Percentiles rank a stretch among this genome's conserved stretches.
Evolutionary conservation across 371 early-diverging fungal species (phyloP).

Genomic region (Umbelopsis sp.): DNA sequence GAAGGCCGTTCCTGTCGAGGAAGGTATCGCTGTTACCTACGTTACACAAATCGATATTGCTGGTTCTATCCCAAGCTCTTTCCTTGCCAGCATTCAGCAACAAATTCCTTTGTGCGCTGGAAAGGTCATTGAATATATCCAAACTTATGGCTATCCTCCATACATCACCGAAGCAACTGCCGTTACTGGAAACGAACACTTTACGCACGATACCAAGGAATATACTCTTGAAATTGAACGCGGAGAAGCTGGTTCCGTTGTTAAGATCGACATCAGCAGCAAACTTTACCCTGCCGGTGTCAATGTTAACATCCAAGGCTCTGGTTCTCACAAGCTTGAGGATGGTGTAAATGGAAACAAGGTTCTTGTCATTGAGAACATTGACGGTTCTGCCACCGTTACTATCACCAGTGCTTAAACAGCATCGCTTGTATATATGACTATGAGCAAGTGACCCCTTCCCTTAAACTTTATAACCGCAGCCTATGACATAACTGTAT

Average conservation of each 20-base stretch:
- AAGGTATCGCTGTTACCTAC: conserved; percentile 43
- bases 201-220: conserved; percentile 35
- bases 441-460: background rate
- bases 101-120: conserved; percentile 54
- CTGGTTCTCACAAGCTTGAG: conserved; percentile 21
- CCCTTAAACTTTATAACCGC: background rate
- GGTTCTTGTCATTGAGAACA: conserved; percentile 22
- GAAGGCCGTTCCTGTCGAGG: conserved; percentile 37
- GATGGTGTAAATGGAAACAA: conserved; percentile 23
- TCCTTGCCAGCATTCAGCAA: conserved; percentile 40
- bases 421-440: background rate
- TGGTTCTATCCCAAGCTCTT: conserved; percentile 46
- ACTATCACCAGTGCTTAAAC: conserved; percentile 26
- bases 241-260: conserved; percentile 11
- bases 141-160: conserved; percentile 41
- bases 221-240: conserved; percentile 28
- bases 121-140: conserved; percentile 40
- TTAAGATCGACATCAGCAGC: conserved; percentile 28
- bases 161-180: conserved; percentile 21
- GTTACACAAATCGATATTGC: conserved; percentile 50
- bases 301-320: conserved; percentile 33
- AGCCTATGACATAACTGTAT: background rate
- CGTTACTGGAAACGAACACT: conserved; percentile 33
- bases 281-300: conserved; percentile 47
- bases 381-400: conserved; percentile 31